phyloP scores from a whole-genome alignment of 2,329 filamentous ascomycete species.

The Elsinoe ampelina region DNA sequence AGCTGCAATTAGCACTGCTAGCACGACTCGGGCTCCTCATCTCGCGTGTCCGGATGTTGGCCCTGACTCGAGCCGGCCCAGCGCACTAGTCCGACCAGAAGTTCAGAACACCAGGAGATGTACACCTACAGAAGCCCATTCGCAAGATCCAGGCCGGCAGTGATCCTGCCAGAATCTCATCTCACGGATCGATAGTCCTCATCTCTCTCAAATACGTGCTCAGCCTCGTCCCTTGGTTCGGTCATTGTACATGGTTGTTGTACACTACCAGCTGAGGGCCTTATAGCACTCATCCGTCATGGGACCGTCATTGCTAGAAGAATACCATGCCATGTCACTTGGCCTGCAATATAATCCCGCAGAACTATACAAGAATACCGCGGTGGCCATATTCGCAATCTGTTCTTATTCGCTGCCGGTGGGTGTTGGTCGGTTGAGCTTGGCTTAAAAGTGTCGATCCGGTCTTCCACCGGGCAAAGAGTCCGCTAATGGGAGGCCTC shows the following conservation, averaged over 20 bases:
- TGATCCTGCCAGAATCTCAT: slow-evolving; percentile 8
- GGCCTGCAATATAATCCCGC: neutral
- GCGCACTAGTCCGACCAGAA: neutral
- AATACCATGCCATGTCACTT: neutral
- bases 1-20: neutral
- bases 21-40: slow-evolving; percentile 5
- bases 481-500: slow-evolving; percentile 10
- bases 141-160: neutral
- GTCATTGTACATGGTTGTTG: neutral
- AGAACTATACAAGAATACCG: neutral
- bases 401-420: neutral
- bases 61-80: slow-evolving; percentile 6
- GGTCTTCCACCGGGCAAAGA: neutral
- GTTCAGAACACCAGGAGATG: too few species aligned
- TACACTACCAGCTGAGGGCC: neutral
- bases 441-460: neutral
- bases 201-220: neutral
- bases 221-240: neutral
- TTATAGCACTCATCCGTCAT: neutral
- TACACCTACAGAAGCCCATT: too few species aligned
- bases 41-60: slow-evolving; percentile 10
- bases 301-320: neutral
- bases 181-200: neutral
- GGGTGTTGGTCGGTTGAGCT: slow-evolving; percentile 1
- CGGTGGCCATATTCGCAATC: neutral